phyloP scores from a whole-genome alignment of 768 basidiomycete genomes.

The Hirschioporus abietinus region DNA sequence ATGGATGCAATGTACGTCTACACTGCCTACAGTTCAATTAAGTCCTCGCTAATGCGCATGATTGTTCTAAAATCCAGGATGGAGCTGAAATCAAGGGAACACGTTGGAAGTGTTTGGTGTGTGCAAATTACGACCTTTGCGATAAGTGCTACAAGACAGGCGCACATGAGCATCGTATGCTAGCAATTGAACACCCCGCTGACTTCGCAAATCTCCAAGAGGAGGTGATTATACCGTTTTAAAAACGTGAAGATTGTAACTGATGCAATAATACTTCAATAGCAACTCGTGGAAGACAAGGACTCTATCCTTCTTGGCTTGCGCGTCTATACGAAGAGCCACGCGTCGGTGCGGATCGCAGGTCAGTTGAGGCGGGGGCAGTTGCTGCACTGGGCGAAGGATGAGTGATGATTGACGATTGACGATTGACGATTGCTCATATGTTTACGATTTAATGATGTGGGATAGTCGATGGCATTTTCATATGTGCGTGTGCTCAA shows the following conservation, averaged over 20 bases:
- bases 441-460: too few species aligned
- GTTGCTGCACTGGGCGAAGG: neutral
- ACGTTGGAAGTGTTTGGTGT: conserved; percentile 6
- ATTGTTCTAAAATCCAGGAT: neutral
- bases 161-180: conserved; percentile 9
- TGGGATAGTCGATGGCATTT: too few species aligned
- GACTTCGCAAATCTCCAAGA: neutral
- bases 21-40: neutral
- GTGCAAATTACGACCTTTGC: conserved; percentile 9
- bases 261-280: neutral
- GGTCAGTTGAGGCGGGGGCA: conserved; percentile 27
- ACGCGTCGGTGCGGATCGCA: conserved; percentile 25
- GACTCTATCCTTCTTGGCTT: conserved; percentile 27
- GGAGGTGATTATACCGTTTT: neutral
- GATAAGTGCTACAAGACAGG: conserved; percentile 6
- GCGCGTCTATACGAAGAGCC: conserved; percentile 35
- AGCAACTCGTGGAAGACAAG: conserved; percentile 5
- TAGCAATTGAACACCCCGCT: conserved; percentile 4
- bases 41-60: neutral
- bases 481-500: too few species aligned
- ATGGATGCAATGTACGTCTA: conserved; percentile 6
- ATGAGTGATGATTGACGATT: neutral
- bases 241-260: neutral
- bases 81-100: neutral
- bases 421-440: neutral